Percentiles rank a stretch among this genome's conserved stretches.
Evolutionary conservation across 306 rosid species (phyloP).

Genomic region (Fragaria vesca): DNA sequence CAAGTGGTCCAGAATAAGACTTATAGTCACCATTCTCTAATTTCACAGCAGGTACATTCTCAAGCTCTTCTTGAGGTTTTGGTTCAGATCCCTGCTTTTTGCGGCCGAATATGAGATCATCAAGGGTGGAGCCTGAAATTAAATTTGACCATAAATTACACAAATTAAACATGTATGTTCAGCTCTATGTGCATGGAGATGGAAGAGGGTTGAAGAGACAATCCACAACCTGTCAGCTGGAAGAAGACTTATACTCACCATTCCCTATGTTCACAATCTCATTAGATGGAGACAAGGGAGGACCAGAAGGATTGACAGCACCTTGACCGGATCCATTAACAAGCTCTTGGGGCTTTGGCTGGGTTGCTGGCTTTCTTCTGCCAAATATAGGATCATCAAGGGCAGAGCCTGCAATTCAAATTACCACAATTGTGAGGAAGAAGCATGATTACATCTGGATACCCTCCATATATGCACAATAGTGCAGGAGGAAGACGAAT

Average conservation of each 20-base stretch:
- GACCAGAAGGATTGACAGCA: conserved; percentile 38
- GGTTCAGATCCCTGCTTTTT: conserved; percentile 50
- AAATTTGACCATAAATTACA: conserved; percentile 15
- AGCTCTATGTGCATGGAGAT: neutral
- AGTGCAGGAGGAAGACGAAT: neutral
- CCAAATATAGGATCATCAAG: conserved; percentile 46
- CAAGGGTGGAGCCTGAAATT: conserved; percentile 50
- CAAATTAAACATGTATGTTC: conserved; percentile 21
- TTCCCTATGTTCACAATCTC: conserved; percentile 30
- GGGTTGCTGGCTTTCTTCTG: conserved; percentile 45
- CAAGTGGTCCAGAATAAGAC: conserved; percentile 10
- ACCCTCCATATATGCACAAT: neutral
- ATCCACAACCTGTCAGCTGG: conserved; percentile 32
- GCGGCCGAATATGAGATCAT: conserved; percentile 43
- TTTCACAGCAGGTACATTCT: conserved; percentile 25
- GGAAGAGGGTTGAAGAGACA: conserved; percentile 11
- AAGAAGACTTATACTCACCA: conserved; percentile 30
- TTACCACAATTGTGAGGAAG: conserved; percentile 22
- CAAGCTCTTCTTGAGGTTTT: conserved; percentile 45
- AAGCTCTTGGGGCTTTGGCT: conserved; percentile 44
- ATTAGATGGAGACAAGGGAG: conserved; percentile 42
- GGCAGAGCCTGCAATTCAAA: conserved; percentile 48
- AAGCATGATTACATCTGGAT: conserved; percentile 4
- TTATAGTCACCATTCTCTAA: conserved; percentile 19
- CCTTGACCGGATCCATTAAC: conserved; percentile 36